Evolutionary conservation across 345 rosid genomes (phyloP).

Genomic region (Reutealis trisperma): DNA sequence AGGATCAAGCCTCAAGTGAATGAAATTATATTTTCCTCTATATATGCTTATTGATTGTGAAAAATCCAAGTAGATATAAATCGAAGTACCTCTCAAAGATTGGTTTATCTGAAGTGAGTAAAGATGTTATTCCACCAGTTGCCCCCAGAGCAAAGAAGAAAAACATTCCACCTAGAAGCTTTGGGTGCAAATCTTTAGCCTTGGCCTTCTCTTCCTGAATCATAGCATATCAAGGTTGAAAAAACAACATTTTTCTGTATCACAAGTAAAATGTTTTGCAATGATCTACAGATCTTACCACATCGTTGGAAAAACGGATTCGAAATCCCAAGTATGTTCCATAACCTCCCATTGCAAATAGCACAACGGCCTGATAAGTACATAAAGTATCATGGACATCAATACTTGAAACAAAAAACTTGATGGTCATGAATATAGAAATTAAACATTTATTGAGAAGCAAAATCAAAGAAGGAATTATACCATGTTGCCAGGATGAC

Average conservation of each 20-base stretch:
- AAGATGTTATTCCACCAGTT: constrained; percentile 81
- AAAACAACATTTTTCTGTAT: too few species aligned
- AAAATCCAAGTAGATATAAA: background rate
- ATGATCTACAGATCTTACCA: constrained; percentile 46
- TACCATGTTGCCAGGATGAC: constrained; percentile 94
- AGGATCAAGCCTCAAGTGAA: too few species aligned
- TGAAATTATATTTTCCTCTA: too few species aligned
- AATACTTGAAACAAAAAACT: background rate
- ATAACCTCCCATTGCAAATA: constrained; percentile 96
- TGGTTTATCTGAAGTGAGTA: constrained; percentile 82
- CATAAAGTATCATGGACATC: background rate
- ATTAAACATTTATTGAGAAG: background rate
- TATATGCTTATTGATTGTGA: background rate
- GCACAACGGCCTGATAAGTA: constrained; percentile 74
- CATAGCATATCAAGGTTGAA: background rate
- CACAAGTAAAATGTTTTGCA: background rate
- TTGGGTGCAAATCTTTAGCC: constrained; percentile 91
- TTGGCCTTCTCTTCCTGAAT: constrained; percentile 82
- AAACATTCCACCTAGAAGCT: constrained; percentile 91
- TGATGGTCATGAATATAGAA: background rate
- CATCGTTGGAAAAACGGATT: constrained; percentile 67
- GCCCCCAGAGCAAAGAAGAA: constrained; percentile 96
- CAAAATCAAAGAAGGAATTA: constrained; percentile 5
- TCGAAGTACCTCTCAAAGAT: constrained; percentile 68
- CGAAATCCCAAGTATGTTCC: constrained; percentile 92